These are phyloP conservation scores for Carex pumila DNA, from an alignment of 176 grass and related monocot species.

Conservation along the genomic window DNA sequence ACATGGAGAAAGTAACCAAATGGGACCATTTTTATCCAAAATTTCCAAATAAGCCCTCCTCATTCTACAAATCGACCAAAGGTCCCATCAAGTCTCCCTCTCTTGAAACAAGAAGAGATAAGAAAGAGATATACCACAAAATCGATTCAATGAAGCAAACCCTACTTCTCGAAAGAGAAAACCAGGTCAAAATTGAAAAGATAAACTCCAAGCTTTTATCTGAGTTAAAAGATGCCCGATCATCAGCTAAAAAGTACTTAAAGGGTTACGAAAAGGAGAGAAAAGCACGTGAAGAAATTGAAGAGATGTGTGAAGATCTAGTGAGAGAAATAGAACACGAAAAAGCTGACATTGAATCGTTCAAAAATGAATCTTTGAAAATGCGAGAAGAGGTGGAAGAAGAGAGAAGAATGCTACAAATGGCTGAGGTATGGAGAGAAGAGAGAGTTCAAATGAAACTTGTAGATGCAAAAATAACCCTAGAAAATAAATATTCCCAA, in stretches of 20 bases:
- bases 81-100: slow-evolving; percentile 24
- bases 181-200: slow-evolving; percentile 44
- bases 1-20: slow-evolving; percentile 72
- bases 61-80: slow-evolving; percentile 34
- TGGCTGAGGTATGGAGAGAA: slow-evolving; percentile 97
- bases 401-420: slow-evolving; percentile 86
- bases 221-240: slow-evolving; percentile 49
- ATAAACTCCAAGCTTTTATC: slow-evolving; percentile 50
- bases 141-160: slow-evolving; percentile 53
- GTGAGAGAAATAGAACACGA: slow-evolving; percentile 61
- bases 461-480: slow-evolving; percentile 67
- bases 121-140: slow-evolving; percentile 41
- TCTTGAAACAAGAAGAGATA: slow-evolving; percentile 56
- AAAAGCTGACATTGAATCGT: slow-evolving; percentile 68
- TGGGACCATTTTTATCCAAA: slow-evolving; percentile 47
- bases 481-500: slow-evolving; percentile 79
- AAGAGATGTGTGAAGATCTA: slow-evolving; percentile 70
- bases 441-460: slow-evolving; percentile 98
- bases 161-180: slow-evolving; percentile 50
- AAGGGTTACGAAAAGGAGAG: slow-evolving; percentile 77
- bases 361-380: slow-evolving; percentile 61
- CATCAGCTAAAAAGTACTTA: slow-evolving; percentile 33
- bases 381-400: slow-evolving; percentile 77
- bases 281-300: slow-evolving; percentile 56
- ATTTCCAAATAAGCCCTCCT: slow-evolving; percentile 15